Percentiles rank a stretch among this genome's conserved stretches.
phyloP scores from a whole-genome alignment of 768 basidiomycete species.

The Amyloporia xantha region DNA sequence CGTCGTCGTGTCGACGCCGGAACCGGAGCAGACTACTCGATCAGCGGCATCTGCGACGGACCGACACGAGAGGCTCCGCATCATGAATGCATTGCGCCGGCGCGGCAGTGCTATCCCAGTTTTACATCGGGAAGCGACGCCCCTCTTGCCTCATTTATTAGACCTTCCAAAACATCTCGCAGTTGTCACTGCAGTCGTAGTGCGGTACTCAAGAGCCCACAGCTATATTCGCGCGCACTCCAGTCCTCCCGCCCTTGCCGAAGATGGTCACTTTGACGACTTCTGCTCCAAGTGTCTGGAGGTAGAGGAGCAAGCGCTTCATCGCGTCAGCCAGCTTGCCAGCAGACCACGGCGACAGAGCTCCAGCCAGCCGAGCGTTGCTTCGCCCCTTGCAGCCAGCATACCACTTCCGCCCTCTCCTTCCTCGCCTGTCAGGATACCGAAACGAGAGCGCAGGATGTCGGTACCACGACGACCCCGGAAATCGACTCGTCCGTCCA shows the following conservation, averaged over 20 bases:
- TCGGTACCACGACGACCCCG: conserved; percentile 7
- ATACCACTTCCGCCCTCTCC: conserved; percentile 12
- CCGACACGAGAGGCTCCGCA: conserved; percentile 40
- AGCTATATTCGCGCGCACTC: conserved; percentile 11
- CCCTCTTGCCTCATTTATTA: conserved; percentile 63
- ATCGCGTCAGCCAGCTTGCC: conserved; percentile 58
- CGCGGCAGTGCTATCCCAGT: conserved; percentile 48
- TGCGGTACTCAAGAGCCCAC: conserved; percentile 48
- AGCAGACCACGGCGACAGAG: conserved; percentile 11
- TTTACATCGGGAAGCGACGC: conserved; percentile 65
- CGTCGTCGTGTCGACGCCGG: conserved; percentile 57
- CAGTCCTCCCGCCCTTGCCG: not conserved
- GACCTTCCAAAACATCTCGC: conserved; percentile 79
- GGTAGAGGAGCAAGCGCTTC: conserved; percentile 63
- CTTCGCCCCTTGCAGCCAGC: conserved; percentile 8
- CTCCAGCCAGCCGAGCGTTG: conserved; percentile 8
- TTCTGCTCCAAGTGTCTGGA: conserved; percentile 59
- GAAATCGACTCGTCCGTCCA: conserved; percentile 26
- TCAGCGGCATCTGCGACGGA: conserved; percentile 13
- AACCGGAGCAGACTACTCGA: conserved; percentile 15
- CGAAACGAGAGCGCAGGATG: conserved; percentile 10
- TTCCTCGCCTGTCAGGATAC: conserved; percentile 9
- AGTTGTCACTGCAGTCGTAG: conserved; percentile 67
- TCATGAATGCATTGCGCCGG: conserved; percentile 47
- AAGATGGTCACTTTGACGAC: conserved; percentile 41